Conservation (phyloP, 768 basidiomycete genomes). For the Amanita molliuscula region DNA sequence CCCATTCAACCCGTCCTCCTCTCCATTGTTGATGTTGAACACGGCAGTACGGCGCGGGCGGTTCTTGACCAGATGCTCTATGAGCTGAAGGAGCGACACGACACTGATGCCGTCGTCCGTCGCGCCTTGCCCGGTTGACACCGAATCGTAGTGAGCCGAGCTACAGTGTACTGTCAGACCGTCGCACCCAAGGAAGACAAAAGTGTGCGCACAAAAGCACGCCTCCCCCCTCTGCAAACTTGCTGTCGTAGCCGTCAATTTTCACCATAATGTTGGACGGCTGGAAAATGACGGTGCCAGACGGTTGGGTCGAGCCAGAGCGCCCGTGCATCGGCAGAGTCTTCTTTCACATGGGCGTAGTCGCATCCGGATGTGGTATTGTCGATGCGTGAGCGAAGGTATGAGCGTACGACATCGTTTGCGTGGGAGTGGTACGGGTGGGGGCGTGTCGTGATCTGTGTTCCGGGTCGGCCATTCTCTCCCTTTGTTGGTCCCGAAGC, state of each 20-base stretch:
- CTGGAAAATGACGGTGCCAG: constrained; percentile 45
- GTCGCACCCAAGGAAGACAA: not conserved
- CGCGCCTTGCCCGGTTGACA: constrained; percentile 63
- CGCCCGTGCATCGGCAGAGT: constrained; percentile 17
- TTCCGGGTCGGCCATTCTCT: constrained; percentile 9
- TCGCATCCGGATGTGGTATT: constrained; percentile 31
- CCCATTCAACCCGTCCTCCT: constrained; percentile 70
- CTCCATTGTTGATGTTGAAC: constrained; percentile 83
- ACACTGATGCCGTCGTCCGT: constrained; percentile 76
- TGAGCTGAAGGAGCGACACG: constrained; percentile 53
- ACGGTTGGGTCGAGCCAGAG: constrained; percentile 8
- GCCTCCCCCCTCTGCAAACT: constrained; percentile 22
- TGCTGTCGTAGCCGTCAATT: constrained; percentile 39
- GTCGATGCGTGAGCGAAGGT: constrained; percentile 45
- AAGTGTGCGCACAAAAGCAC: constrained; percentile 38
- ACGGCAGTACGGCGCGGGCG: constrained; percentile 51
- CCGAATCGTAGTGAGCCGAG: constrained; percentile 78
- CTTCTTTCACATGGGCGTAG: constrained; percentile 42
- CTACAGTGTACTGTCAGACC: not conserved
- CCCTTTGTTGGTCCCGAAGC: not conserved
- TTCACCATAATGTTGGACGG: constrained; percentile 61
- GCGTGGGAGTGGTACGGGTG: constrained; percentile 74
- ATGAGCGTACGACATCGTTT: constrained; percentile 56
- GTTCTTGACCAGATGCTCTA: constrained; percentile 41
- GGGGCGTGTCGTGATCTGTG: constrained; percentile 53